These are phyloP conservation scores for Coelastrella sp. DNA, from an alignment of 139 green algal species.

Conservation along the genomic window DNA sequence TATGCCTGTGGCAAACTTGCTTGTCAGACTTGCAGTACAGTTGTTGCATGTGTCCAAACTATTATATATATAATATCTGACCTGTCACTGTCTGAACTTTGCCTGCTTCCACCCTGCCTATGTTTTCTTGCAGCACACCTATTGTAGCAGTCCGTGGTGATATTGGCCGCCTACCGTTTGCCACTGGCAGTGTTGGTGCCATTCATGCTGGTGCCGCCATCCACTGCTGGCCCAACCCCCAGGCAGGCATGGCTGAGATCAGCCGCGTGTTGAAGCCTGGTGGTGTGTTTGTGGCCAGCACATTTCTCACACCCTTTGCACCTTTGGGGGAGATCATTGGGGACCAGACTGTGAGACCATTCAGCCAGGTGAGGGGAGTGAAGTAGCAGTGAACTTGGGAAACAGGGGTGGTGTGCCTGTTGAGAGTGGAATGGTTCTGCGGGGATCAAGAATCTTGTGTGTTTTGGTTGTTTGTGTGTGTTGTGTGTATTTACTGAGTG, in stretches of 20 bases:
- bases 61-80: no score
- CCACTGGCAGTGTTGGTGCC: slow-evolving; percentile 81
- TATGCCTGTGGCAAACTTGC: no score
- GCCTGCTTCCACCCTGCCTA: no score
- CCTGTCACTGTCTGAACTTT: no score
- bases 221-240: slow-evolving; percentile 90
- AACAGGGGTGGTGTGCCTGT: no score
- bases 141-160: slow-evolving; percentile 88
- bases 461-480: background rate
- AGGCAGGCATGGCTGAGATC: slow-evolving; percentile 89
- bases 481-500: no score
- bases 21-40: no score
- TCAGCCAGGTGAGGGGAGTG: slow-evolving; percentile 64
- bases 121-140: slow-evolving; percentile 43
- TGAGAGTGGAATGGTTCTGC: no score
- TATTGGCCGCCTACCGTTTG: slow-evolving; percentile 90
- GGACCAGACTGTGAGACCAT: slow-evolving; percentile 72
- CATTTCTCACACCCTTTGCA: slow-evolving; percentile 81
- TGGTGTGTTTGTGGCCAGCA: slow-evolving; percentile 94
- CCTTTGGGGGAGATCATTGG: slow-evolving; percentile 83
- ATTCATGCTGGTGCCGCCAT: slow-evolving; percentile 96
- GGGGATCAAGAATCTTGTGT: background rate
- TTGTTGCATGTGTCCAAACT: background rate
- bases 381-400: no score
- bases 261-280: slow-evolving; percentile 90